A percentile compares a stretch with the other conserved stretches of the same genome.
Evolutionary conservation across 2,329 filamentous ascomycete species (phyloP).

Genomic region (Periconia sp.): DNA sequence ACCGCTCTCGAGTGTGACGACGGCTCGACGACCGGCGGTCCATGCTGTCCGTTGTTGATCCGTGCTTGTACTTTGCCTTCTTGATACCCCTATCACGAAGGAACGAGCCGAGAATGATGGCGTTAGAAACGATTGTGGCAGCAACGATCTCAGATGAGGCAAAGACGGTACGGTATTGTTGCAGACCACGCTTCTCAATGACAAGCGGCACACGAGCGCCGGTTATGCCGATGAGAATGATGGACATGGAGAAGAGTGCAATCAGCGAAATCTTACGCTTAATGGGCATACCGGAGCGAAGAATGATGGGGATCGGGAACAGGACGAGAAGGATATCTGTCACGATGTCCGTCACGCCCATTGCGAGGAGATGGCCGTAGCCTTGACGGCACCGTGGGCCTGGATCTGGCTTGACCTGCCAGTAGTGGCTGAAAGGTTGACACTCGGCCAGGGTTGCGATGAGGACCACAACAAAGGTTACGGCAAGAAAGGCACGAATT

Average conservation of each 20-base stretch:
- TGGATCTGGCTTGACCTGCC: conserved; percentile 73
- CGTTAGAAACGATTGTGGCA: conserved; percentile 85
- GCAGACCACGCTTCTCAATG: conserved; percentile 71
- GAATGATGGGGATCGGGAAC: conserved; percentile 88
- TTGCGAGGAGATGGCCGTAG: conserved; percentile 84
- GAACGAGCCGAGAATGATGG: conserved; percentile 89
- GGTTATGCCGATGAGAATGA: conserved; percentile 79
- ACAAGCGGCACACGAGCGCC: conserved; percentile 82
- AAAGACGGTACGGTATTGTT: conserved; percentile 86
- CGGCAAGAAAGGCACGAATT: conserved; percentile 75
- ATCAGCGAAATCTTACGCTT: conserved; percentile 82
- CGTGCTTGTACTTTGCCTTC: conserved; percentile 75
- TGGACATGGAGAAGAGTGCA: conserved; percentile 81
- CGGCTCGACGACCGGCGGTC: conserved; percentile 64
- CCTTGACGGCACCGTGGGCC: conserved; percentile 85
- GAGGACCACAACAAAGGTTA: conserved; percentile 82
- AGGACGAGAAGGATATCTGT: conserved; percentile 87
- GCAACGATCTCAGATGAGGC: conserved; percentile 91
- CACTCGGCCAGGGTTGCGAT: conserved; percentile 86
- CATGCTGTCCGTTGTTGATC: conserved; percentile 58
- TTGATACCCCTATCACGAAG: conserved; percentile 89
- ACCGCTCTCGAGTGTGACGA: conserved; percentile 68
- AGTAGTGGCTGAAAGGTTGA: conserved; percentile 63
- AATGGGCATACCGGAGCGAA: conserved; percentile 75
- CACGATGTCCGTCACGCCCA: conserved; percentile 86